phyloP scores from a whole-genome alignment of 2,329 filamentous ascomycete species.

The Dactylellina drechsleri region DNA sequence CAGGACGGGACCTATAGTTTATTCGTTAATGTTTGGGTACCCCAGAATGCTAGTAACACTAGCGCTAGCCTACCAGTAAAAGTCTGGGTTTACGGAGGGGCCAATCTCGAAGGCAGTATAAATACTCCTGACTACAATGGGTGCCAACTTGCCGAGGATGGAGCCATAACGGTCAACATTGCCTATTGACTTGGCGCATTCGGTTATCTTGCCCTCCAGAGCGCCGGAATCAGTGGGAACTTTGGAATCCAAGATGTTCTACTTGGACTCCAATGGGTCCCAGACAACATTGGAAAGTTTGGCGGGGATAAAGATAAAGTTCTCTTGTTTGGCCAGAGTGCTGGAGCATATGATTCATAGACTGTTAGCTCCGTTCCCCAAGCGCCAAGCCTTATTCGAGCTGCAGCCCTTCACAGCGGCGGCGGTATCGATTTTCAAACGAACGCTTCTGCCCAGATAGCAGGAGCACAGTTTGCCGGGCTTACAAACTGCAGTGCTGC shows the following conservation, averaged over 20 bases:
- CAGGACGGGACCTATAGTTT: conserved; percentile 7
- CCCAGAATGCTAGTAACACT: background rate
- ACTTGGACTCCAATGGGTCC: conserved; percentile 71
- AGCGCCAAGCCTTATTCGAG: conserved; percentile 25
- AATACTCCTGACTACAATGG: conserved; percentile 31
- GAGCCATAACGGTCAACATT: conserved; percentile 28
- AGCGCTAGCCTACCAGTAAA: conserved; percentile 29
- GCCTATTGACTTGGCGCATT: conserved; percentile 70
- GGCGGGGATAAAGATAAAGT: conserved; percentile 71
- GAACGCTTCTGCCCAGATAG: conserved; percentile 23
- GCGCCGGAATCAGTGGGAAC: conserved; percentile 70
- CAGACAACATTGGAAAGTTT: conserved; percentile 69
- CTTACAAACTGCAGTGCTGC: conserved; percentile 22
- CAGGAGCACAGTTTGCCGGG: conserved; percentile 22
- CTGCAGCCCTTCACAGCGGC: conserved; percentile 36
- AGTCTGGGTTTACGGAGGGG: conserved; percentile 43
- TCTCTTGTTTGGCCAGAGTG: conserved; percentile 71
- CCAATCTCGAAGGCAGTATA: conserved; percentile 39
- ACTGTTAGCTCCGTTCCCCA: conserved; percentile 31
- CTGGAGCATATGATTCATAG: conserved; percentile 64
- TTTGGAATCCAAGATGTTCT: conserved; percentile 73
- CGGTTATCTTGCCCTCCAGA: conserved; percentile 69
- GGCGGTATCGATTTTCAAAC: conserved; percentile 25
- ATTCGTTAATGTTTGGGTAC: conserved; percentile 41
- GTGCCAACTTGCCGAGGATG: conserved; percentile 26